These are phyloP conservation scores for Akanthomyces dipterigenus DNA, from an alignment of 2,329 filamentous ascomycete genomes.

Conservation along the genomic window DNA sequence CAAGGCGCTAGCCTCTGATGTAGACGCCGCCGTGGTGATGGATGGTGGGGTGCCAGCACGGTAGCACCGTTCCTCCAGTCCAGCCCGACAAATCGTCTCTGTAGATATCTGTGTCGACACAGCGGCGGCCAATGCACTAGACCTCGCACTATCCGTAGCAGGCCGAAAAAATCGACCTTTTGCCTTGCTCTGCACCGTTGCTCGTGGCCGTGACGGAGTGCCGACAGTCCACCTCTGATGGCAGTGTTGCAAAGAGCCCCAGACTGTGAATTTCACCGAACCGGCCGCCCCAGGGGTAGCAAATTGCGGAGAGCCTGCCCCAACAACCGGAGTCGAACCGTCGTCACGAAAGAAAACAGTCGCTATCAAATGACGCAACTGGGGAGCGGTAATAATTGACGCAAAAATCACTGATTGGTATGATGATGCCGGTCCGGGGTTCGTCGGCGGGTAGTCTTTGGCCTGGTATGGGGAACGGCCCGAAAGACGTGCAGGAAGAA, in stretches of 20 bases:
- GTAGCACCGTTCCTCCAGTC: background rate
- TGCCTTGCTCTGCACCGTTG: background rate
- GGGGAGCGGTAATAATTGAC: background rate
- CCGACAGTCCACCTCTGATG: background rate
- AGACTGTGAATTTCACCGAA: conserved; percentile 6
- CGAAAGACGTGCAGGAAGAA: conserved; percentile 4
- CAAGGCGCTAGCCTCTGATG: background rate
- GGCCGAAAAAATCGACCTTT: background rate
- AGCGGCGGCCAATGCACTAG: background rate
- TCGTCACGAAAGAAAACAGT: background rate
- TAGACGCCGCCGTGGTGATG: conserved; percentile 6
- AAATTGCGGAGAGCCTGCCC: conserved; percentile 7
- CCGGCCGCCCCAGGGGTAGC: background rate
- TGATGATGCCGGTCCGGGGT: background rate
- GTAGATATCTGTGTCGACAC: background rate
- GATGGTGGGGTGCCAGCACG: conserved; percentile 3
- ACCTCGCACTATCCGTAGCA: background rate
- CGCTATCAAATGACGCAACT: conserved; percentile 6
- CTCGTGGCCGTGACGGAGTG: background rate
- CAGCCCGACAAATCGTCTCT: background rate
- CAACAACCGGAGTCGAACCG: background rate
- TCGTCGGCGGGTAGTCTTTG: background rate
- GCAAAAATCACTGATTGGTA: background rate
- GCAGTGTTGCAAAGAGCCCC: background rate
- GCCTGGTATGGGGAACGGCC: conserved; percentile 7